Evolutionary conservation across 2,329 filamentous ascomycete genomes (phyloP).

Genomic region (Colletotrichum camelliae): DNA sequence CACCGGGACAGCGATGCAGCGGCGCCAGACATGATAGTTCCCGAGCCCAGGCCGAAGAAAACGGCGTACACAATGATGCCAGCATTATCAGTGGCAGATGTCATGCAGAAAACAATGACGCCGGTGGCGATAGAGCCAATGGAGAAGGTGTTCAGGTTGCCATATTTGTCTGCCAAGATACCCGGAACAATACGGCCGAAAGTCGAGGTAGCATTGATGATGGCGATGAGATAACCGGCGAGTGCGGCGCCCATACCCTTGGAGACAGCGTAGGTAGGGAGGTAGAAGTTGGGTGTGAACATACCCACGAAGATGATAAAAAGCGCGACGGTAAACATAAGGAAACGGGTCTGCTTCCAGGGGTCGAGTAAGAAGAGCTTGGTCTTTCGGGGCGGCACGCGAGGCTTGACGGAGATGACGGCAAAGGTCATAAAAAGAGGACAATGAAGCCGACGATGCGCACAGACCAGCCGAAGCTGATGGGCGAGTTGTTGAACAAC

Average conservation of each 20-base stretch:
- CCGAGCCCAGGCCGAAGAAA: conserved; percentile 37
- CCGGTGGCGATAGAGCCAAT: conserved; percentile 19
- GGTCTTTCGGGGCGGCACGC: conserved; percentile 37
- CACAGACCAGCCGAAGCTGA: conserved; percentile 59
- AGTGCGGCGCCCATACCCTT: conserved; percentile 58
- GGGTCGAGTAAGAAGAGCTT: conserved; percentile 45
- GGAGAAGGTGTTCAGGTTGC: conserved; percentile 54
- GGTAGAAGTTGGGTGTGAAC: conserved; percentile 64
- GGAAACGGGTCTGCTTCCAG: conserved; percentile 34
- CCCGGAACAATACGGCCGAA: conserved; percentile 65
- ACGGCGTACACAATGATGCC: conserved; percentile 50
- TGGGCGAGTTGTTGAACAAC: conserved; percentile 45
- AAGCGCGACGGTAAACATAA: conserved; percentile 32
- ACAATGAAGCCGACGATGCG: conserved; percentile 58
- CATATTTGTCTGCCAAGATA: conserved; percentile 62
- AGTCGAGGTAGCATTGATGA: conserved; percentile 68
- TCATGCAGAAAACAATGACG: background rate
- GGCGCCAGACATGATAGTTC: background rate
- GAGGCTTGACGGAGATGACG: conserved; percentile 33
- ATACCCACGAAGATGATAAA: conserved; percentile 50
- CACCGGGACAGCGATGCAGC: conserved; percentile 35
- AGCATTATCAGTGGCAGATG: background rate
- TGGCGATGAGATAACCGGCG: conserved; percentile 71
- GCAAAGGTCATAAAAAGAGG: conserved; percentile 47
- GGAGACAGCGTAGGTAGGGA: conserved; percentile 63